A percentile compares a stretch with the other conserved stretches of the same genome.
These are phyloP conservation scores for Geotrichum candidum DNA, from an alignment of 1,139 yeast genomes.

Conservation along the genomic window DNA sequence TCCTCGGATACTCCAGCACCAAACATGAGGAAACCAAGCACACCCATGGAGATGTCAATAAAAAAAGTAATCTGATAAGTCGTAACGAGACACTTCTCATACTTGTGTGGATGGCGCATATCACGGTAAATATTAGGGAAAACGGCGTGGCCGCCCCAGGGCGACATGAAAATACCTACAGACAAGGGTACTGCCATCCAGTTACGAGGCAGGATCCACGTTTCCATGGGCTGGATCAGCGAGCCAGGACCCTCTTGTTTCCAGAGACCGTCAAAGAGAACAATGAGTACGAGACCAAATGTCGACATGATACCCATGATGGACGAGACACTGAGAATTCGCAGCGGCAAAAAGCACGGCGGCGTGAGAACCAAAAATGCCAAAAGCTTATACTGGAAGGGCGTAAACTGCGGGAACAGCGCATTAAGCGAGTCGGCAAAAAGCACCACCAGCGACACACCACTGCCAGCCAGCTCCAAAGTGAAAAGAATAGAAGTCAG, in stretches of 20 bases:
- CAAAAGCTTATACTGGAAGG: constrained; percentile 50
- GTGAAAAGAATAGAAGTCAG: constrained; percentile 68
- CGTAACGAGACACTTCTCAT: constrained; percentile 44
- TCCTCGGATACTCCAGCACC: constrained; percentile 71
- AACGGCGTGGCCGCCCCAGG: constrained; percentile 89
- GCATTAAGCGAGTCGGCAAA: constrained; percentile 81
- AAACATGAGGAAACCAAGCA: constrained; percentile 83
- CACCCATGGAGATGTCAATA: constrained; percentile 71
- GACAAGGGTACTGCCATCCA: constrained; percentile 49
- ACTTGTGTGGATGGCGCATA: constrained; percentile 69
- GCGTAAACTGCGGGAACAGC: constrained; percentile 50
- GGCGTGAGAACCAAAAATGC: constrained; percentile 57
- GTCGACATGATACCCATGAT: constrained; percentile 72
- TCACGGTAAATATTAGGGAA: constrained; percentile 75
- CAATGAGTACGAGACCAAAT: constrained; percentile 51
- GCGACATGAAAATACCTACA: constrained; percentile 74
- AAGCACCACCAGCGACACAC: constrained; percentile 66
- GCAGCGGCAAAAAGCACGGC: constrained; percentile 62
- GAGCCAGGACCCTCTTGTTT: constrained; percentile 61
- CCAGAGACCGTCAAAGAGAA: constrained; percentile 57
- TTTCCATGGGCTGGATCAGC: constrained; percentile 46
- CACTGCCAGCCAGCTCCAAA: constrained; percentile 71
- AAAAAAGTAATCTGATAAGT: constrained; percentile 62
- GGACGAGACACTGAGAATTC: constrained; percentile 63
- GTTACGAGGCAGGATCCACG: constrained; percentile 46